Percentiles rank a stretch among this genome's conserved stretches.
phyloP scores from a whole-genome alignment of 257 asterid species.

The Nyctanthes arbortristis region DNA sequence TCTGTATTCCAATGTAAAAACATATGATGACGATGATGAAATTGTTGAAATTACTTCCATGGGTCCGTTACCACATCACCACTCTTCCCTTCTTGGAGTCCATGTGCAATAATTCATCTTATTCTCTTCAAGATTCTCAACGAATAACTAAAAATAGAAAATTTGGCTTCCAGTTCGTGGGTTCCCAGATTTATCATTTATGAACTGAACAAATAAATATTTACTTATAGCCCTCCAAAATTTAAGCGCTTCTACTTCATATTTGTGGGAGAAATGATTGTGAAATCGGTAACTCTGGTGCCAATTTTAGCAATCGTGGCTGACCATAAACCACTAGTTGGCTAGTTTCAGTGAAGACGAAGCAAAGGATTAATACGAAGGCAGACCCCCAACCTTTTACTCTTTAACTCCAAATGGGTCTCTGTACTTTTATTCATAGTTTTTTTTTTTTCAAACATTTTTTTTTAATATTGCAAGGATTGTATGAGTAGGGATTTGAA shows the following conservation, averaged over 20 bases:
- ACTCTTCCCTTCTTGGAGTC: slow-evolving; percentile 23
- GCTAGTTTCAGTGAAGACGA: too few relatives aligned
- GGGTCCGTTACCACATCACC: slow-evolving; percentile 26
- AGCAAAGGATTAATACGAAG: too few relatives aligned
- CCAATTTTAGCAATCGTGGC: neutral
- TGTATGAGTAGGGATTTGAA: too few relatives aligned
- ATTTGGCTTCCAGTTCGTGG: neutral
- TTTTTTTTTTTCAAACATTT: too few relatives aligned
- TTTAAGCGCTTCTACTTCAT: neutral
- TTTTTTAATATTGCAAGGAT: too few relatives aligned
- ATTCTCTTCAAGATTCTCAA: neutral
- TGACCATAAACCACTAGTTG: neutral
- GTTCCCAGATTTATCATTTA: neutral
- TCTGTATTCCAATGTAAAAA: slow-evolving; percentile 36
- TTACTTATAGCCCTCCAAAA: neutral
- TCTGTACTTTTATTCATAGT: too few relatives aligned
- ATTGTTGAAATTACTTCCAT: slow-evolving; percentile 56
- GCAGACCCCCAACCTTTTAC: too few relatives aligned
- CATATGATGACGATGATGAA: slow-evolving; percentile 34
- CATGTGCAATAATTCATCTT: slow-evolving; percentile 23
- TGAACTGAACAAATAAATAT: neutral
- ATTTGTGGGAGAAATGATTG: neutral
- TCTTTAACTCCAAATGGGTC: too few relatives aligned
- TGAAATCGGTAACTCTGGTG: neutral
- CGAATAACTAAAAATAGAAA: neutral